Evolutionary conservation across 2,329 filamentous ascomycete genomes (phyloP).

Genomic region (Endoconidiophora polonica): DNA sequence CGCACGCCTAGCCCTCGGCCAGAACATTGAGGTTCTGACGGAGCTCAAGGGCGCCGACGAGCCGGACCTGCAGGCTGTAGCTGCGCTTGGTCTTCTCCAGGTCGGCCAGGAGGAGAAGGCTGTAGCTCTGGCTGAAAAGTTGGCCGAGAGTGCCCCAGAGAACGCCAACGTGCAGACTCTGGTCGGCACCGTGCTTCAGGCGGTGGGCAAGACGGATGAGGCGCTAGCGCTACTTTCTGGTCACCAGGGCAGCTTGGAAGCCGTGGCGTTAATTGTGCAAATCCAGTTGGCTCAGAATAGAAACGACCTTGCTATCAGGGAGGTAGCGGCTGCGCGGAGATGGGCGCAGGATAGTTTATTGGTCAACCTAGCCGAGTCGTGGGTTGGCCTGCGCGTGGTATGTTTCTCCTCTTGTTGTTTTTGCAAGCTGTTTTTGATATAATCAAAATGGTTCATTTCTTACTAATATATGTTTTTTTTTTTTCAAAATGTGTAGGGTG

Average conservation of each 20-base stretch:
- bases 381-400: slow-evolving; percentile 80
- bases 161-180: slow-evolving; percentile 70
- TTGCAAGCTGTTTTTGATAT: not conserved
- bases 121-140: slow-evolving; percentile 43
- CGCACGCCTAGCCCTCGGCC: slow-evolving; percentile 66
- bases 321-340: slow-evolving; percentile 68
- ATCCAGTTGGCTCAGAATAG: slow-evolving; percentile 87
- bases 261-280: slow-evolving; percentile 76
- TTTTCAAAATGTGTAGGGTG: slow-evolving; percentile 40
- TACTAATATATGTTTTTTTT: slow-evolving; percentile 19
- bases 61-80: slow-evolving; percentile 61
- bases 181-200: slow-evolving; percentile 66
- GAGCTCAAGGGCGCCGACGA: slow-evolving; percentile 43
- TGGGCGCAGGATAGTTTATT: slow-evolving; percentile 93
- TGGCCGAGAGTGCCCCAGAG: slow-evolving; percentile 50
- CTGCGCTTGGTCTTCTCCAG: slow-evolving; percentile 53
- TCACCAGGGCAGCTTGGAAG: slow-evolving; percentile 68
- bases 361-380: slow-evolving; percentile 88
- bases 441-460: not conserved
- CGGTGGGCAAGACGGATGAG: slow-evolving; percentile 66
- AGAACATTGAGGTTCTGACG: slow-evolving; percentile 55
- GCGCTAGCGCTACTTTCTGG: slow-evolving; percentile 63
- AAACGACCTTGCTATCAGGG: slow-evolving; percentile 76
- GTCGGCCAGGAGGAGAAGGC: slow-evolving; percentile 46
- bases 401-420: slow-evolving; percentile 17